Evolutionary conservation across 164 flowering plant genomes (phyloP), one percentile per base, ranked within the genome.

Genomic region (Malania oleifera): DNA sequence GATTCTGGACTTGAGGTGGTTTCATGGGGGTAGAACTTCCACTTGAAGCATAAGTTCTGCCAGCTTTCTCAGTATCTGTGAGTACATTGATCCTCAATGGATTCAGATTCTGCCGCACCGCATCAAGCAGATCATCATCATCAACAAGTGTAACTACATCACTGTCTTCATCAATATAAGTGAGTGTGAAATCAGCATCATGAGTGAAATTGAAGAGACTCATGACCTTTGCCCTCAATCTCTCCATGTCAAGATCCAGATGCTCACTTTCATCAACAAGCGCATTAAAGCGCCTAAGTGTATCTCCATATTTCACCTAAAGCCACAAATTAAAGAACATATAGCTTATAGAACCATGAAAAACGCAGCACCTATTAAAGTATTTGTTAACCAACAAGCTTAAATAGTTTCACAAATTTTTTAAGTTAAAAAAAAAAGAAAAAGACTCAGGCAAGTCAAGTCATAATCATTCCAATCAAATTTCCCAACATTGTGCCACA

Each of bases 141-240:
- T 86, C 87, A 64, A 63, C 86, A 27, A 95, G 89, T 9, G 96
- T 70, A 0, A 91, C 87, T 14, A 68, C 49, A 70, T 95, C 97
- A 50, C 75, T 74, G 70, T 95, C 97, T 72, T 85, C 95, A 73
- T 95, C 96, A 40, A 73, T 39, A 56, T 95, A 95, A 1, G 89
- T 86, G 28, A 95, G 65, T 5, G 57, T 69, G 15, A 93, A 23
- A 63, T 80, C 88, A 54, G 83, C 72, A 69, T 75, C 83, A 9
- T 69, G 34, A 27, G 69, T 40, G 17, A 93, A 69, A 54, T 65
- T 77, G 52, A 87, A 93, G 13, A 89, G 82, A 52, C 64, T 43
- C 39, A 59, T 23, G 35, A 89, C 73, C 78, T 84, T 89, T 24
- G 67, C 73, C 61, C 74, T 80, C 59, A 93, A 65, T 1, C 67